A percentile compares a stretch with the other conserved stretches of the same genome.
Conservation (phyloP, 1,284 basidiomycete species). For the Mrakiaceae sp. region DNA sequence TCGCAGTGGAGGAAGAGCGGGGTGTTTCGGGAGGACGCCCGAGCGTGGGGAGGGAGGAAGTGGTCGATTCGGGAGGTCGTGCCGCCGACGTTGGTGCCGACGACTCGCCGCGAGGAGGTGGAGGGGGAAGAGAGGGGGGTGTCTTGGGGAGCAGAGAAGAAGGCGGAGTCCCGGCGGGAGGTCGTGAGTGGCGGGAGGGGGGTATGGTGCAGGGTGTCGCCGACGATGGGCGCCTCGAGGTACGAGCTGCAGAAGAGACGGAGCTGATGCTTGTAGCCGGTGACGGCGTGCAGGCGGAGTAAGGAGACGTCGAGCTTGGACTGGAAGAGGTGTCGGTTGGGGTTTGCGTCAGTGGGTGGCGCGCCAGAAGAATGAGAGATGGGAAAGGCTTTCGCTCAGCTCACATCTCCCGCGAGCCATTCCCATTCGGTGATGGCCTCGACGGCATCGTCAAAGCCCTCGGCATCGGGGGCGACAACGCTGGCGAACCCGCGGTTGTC, state of each 20-base stretch:
- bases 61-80: no score
- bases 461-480: neutral
- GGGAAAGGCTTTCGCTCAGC: neutral
- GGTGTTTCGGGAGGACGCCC: neutral
- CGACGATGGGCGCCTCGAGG: conserved; percentile 11
- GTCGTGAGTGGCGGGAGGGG: neutral
- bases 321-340: neutral
- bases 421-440: conserved; percentile 1
- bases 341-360: neutral
- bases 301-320: conserved; percentile 8
- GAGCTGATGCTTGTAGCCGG: conserved; percentile 16
- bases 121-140: neutral
- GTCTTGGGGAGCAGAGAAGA: neutral
- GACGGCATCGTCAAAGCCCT: neutral
- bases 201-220: conserved; percentile 7
- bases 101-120: neutral
- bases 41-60: neutral
- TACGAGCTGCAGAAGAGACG: conserved; percentile 4
- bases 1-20: conserved; percentile 12
- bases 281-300: conserved; percentile 6
- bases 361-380: neutral
- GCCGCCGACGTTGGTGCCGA: no score
- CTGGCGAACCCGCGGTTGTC: neutral
- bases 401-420: conserved; percentile 7
- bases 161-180: neutral